Base-by-base conservation (phyloP, 352 stramenopile species). In the Elongisporangium prolatum region DNA sequence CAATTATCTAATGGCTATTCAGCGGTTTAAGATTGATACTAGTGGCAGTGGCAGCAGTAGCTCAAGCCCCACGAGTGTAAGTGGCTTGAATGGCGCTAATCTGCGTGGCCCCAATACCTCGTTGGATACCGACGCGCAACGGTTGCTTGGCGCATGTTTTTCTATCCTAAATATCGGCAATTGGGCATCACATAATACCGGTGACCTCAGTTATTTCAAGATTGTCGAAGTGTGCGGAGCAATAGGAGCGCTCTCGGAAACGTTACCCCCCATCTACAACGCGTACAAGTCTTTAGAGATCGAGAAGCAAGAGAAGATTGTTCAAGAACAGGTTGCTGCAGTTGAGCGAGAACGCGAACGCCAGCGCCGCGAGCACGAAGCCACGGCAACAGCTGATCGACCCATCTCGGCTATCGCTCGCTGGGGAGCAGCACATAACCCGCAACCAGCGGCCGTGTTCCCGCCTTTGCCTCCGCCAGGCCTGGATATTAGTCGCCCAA, bases 1-100 rank as follows among this genome's bases (percentile, higher is more conserved):
- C 20, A 61, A 61, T 54, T 61, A 61, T 61, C 56, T 61, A 56
- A 53, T 25, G 11, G 55, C 37, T 21, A 56, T 61, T 24, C 56
- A 61, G 50, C 56, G 40, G 51, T 61, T 56, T 48, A 25, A 61
- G 17, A 22, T 51, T n/a, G 44, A 55, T 44, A 61, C 21, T 10
- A 56, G 21, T 22, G 40, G 10, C 18, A 58, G 21, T 38, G 14
- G 38, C 18, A 28, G 44, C 54, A n/a, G 7, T 17, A 53, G 53
- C n/a, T 38, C 28, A 38, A 38, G 28, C 8, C 28, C 28, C 4
- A 38, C 9, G 1, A 38, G 28, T 11, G 28, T 38, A 38, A 38
- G 28, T 9, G 28, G 28, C 28, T 13, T 38, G 4, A 54, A 56
- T 20, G 48, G 55, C 38, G 56, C 21, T 4, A 20, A 28, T 3